These are phyloP conservation scores for Isatis lusitanica DNA, from an alignment of 441 rosid genomes.

Conservation along the genomic window DNA sequence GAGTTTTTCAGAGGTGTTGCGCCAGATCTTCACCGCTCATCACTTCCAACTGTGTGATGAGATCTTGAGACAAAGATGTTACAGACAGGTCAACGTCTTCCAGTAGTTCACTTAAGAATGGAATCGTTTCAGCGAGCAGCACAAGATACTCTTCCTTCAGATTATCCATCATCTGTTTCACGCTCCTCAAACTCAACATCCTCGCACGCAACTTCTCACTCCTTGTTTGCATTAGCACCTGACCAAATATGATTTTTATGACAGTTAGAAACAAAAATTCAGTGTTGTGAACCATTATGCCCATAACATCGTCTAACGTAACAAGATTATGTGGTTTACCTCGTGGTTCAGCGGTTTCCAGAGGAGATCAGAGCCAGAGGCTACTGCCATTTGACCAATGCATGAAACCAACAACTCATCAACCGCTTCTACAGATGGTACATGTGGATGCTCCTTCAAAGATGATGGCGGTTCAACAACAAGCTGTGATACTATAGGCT, in stretches of 20 bases:
- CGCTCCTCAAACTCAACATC: conserved; percentile 73
- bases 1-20: conserved; percentile 56
- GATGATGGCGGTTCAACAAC: conserved; percentile 61
- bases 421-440: conserved; percentile 73
- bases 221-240: conserved; percentile 94
- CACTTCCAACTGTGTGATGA: conserved; percentile 84
- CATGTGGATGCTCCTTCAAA: conserved; percentile 51
- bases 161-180: conserved; percentile 69
- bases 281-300: background rate
- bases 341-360: conserved; percentile 97
- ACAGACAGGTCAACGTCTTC: conserved; percentile 89
- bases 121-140: conserved; percentile 80
- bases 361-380: conserved; percentile 87
- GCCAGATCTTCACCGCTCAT: conserved; percentile 86
- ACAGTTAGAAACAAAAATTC: background rate
- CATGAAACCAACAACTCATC: conserved; percentile 74
- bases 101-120: conserved; percentile 87
- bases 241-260: conserved; percentile 12
- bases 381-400: conserved; percentile 94
- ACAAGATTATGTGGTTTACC: conserved; percentile 44
- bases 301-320: background rate
- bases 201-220: conserved; percentile 77
- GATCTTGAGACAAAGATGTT: conserved; percentile 80
- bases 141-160: conserved; percentile 91
- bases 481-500: conserved; percentile 85